Base-by-base conservation (phyloP, 257 asterid genomes). In the Anisodus tanguticus region DNA sequence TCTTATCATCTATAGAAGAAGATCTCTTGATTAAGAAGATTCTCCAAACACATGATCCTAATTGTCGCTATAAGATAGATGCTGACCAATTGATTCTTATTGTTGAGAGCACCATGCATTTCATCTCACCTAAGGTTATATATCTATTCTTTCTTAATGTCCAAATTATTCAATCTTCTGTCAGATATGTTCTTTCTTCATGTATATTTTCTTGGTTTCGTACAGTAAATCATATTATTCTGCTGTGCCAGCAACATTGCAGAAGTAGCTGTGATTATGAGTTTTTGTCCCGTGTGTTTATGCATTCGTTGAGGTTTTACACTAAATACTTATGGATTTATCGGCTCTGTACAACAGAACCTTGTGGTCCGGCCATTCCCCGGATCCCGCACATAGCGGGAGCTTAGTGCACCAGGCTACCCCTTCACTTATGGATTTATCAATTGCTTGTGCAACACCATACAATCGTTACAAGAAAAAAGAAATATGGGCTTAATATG, bases 1-100 rank as follows among this genome's bases (percentile, higher is more conserved):
- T 80, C 80, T 72, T 66, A 39, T 54, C 60, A 31, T 76, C 85
- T 17, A 58, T 82, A 47, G 86, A 89, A 45, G 97, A 91, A 47
- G 92, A 89, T 82, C 88, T 89, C 55, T 90, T 93, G 82, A 87
- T 89, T 12, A 85, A 87, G 89, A 91, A 85, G 83, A 87, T 94
- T 71, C 74, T 86, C 82, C 87, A 88, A 60, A 90, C 97, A 13
- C 97, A 94, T 49, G 91, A 91, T 85, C 95, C 94, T 2, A 92
- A 89, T 85, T 94, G 85, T 62, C 82, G 85, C 35, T 31, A 31
- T 79, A 77, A 80, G 51, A 88, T 94, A 67, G 94, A 94, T 85
- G 79, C 91, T 10, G 88, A 47, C 47, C n/a, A 58, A 80, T 88
- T 94, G 85, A 88, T 94, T 79, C 87, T 63, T 49, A 83, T 87